phyloP scores from a whole-genome alignment of 1,284 basidiomycete genomes.

The Malassezia furfur region DNA sequence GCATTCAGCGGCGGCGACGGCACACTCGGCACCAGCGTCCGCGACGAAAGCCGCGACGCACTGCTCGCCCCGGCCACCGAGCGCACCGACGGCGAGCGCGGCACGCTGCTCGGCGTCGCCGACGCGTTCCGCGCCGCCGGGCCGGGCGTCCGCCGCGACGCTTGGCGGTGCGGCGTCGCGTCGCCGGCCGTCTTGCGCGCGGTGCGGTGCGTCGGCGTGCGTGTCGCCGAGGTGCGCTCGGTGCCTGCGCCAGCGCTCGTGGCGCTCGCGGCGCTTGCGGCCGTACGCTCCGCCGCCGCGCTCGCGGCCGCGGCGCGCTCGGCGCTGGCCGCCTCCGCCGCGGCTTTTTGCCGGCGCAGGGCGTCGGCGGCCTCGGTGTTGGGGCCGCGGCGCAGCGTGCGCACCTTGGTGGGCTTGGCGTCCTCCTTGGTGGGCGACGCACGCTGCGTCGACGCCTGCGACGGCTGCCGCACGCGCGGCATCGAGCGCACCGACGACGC shows the following conservation, averaged over 20 bases:
- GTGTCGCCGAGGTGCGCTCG: neutral
- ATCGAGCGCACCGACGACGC: neutral
- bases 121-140: neutral
- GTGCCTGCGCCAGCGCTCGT: neutral
- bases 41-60: conserved; percentile 4
- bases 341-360: conserved; percentile 8
- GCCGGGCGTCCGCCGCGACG: neutral
- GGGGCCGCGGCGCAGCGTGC: conserved; percentile 7
- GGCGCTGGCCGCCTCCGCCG: neutral
- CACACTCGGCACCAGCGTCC: conserved; percentile 13
- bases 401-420: conserved; percentile 4
- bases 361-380: conserved; percentile 14
- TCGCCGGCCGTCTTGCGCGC: neutral
- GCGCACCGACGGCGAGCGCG: conserved; percentile 19
- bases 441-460: neutral
- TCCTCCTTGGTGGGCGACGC: conserved; percentile 3
- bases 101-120: conserved; percentile 16
- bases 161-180: neutral
- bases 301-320: neutral
- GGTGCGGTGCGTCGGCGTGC: neutral
- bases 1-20: neutral
- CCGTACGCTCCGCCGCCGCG: neutral
- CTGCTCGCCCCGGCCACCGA: conserved; percentile 12
- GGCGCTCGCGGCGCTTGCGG: neutral
- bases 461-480: neutral